Conservation (phyloP, 129 eudicot species). For the Pittosporum tobira region DNA sequence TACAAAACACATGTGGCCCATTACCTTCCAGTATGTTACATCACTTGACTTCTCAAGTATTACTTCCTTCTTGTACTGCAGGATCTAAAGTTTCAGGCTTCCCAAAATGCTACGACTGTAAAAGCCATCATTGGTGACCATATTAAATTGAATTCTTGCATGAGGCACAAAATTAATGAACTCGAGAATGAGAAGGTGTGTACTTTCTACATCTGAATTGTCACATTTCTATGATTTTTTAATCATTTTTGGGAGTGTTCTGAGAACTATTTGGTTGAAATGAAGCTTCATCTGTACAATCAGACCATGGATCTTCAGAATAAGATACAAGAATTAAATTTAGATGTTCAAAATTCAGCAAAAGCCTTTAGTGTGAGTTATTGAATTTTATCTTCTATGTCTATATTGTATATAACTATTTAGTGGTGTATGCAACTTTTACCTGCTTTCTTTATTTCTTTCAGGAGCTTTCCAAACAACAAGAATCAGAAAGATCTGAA, state of each 20-base stretch:
- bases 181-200: constrained; percentile 73
- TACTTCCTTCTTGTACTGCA: constrained; percentile 17
- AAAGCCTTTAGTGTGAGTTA: constrained; percentile 41
- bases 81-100: constrained; percentile 47
- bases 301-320: constrained; percentile 44
- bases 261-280: constrained; percentile 7
- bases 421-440: constrained; percentile 3
- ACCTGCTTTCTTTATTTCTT: constrained; percentile 8
- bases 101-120: constrained; percentile 31
- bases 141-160: constrained; percentile 29
- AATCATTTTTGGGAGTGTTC: constrained; percentile 2
- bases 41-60: not conserved
- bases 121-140: constrained; percentile 36
- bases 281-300: constrained; percentile 53
- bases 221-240: constrained; percentile 5
- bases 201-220: constrained; percentile 11
- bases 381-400: constrained; percentile 7
- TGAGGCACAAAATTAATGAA: constrained; percentile 43
- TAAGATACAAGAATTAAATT: constrained; percentile 34
- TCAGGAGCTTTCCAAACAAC: constrained; percentile 59
- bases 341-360: constrained; percentile 41
- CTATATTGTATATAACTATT: constrained; percentile 6
- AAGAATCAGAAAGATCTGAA: constrained; percentile 52
- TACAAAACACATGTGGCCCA: not conserved
- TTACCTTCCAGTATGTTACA: not conserved